Conservation (phyloP, 2,329 filamentous ascomycete species). For the Leptographium lundbergii region DNA sequence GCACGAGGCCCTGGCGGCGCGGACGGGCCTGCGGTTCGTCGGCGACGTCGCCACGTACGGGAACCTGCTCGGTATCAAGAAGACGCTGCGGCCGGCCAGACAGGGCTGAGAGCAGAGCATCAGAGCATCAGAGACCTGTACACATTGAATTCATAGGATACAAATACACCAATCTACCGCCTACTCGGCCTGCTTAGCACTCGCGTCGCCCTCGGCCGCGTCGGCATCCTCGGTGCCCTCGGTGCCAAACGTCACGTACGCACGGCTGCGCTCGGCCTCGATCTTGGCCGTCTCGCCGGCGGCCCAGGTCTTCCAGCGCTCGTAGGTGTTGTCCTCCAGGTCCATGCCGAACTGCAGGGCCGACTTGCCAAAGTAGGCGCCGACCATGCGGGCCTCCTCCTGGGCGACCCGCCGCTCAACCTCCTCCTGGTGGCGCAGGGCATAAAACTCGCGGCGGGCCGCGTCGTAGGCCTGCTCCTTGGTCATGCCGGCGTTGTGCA, state of each 20-base stretch:
- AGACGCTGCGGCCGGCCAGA: neutral
- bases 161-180: neutral
- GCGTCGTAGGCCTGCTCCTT: conserved; percentile 68
- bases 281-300: conserved; percentile 29
- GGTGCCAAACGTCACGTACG: conserved; percentile 29
- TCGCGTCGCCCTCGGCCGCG: neutral
- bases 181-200: neutral
- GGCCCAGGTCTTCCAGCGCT: conserved; percentile 80
- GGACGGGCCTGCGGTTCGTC: conserved; percentile 22
- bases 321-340: conserved; percentile 67
- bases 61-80: conserved; percentile 16
- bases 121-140: neutral
- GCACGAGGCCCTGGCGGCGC: conserved; percentile 51
- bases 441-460: conserved; percentile 84
- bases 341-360: conserved; percentile 65
- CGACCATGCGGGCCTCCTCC: conserved; percentile 77
- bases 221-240: conserved; percentile 17
- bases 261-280: conserved; percentile 26
- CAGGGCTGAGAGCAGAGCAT: neutral
- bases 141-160: neutral
- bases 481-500: conserved; percentile 49
- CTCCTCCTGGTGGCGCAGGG: conserved; percentile 67
- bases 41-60: conserved; percentile 12
- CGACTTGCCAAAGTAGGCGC: conserved; percentile 77
- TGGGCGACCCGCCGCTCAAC: conserved; percentile 69